These are phyloP conservation scores for Aspergillus ochraceoroseus DNA, from an alignment of 2,329 filamentous ascomycete species.

Conservation along the genomic window DNA sequence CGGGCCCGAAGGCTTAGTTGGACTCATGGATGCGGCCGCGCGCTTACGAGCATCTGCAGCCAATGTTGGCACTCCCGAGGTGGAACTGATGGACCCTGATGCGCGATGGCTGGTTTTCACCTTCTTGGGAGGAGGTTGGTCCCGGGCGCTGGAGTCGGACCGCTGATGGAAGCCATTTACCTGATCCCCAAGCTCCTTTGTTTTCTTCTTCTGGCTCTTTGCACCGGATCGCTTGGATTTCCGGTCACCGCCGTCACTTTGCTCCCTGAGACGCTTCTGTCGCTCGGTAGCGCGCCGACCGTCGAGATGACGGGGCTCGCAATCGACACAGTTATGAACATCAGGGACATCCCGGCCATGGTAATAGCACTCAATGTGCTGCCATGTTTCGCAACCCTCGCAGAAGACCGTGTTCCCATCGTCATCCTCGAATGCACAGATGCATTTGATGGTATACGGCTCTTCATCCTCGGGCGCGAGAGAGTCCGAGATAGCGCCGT, in stretches of 20 bases:
- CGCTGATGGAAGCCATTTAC: slow-evolving; percentile 54
- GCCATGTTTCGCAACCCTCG: slow-evolving; percentile 94
- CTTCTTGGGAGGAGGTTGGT: slow-evolving; percentile 64
- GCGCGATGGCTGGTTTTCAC: slow-evolving; percentile 75
- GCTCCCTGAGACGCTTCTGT: slow-evolving; percentile 58
- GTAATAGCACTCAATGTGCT: slow-evolving; percentile 97
- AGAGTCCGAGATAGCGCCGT: slow-evolving; percentile 42
- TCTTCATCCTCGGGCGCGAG: slow-evolving; percentile 44
- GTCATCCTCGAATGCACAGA: slow-evolving; percentile 88
- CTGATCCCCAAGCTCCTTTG: slow-evolving; percentile 54
- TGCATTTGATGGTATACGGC: slow-evolving; percentile 91
- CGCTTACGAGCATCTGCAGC: slow-evolving; percentile 59
- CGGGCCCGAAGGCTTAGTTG: slow-evolving; percentile 61
- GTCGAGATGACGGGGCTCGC: slow-evolving; percentile 72
- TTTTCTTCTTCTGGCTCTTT: slow-evolving; percentile 85
- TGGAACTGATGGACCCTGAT: slow-evolving; percentile 69
- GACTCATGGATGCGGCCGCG: slow-evolving; percentile 62
- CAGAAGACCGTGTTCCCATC: slow-evolving; percentile 97
- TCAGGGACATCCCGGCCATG: slow-evolving; percentile 67
- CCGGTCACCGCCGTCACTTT: slow-evolving; percentile 59
- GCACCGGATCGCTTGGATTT: slow-evolving; percentile 68
- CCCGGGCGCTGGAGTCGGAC: slow-evolving; percentile 51
- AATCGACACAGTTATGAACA: slow-evolving; percentile 85
- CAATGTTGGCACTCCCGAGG: slow-evolving; percentile 60
- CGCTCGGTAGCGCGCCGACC: slow-evolving; percentile 68